Evolutionary conservation across 108 stramenopile species (phyloP), one percentile per base, ranked within the genome.

Genomic region (Asterionellopsis glacialis): DNA sequence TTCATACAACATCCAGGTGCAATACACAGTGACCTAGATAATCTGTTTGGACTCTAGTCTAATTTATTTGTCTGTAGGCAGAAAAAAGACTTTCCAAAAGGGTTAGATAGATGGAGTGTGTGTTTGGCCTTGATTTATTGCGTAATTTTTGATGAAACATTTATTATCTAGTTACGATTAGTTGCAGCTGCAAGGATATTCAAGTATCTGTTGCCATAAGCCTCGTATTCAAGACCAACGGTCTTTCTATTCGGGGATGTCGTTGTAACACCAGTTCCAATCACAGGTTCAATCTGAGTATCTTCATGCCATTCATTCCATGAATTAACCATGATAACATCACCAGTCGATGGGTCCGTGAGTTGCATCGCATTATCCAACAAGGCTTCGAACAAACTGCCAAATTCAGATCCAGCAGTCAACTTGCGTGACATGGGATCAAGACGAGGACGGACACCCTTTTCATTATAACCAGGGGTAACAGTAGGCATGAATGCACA

Each of bases 251-350:
- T 40, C 7, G 64, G 59, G 21, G 38, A 10, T 21, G 44, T 65
- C n/a, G 47, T 43, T 16, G 12, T 19, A 1, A 39, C 22, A 40
- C 61, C 59, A 16, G 26, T n/a, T 5, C 33, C 33, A 5, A 33
- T 7, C 6, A 21, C 45, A 40, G 70, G 70, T 47, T 72, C 70
- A 40, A 72, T 65, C 45, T 65, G 64, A 18, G 69, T 64, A 21
- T 70, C 69, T 59, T 70, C 69, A 21, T 70, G 69, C 63, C 63
- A 70, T 55, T 70, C 70, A 42, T 72, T 72, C 42, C 65, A 72
- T 15, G 58, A 60, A 15, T 45, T 67, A 10, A 72, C 60, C 57
- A 72, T 47, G 0, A 77, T 42, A 22, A 77, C 13, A 22, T 65
- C 48, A 26, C 69, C 68, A 11, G 71, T 52, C 4, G 16, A 18